These are phyloP conservation scores for Eleusine indica DNA, from an alignment of 176 grass and related monocot genomes.

Conservation along the genomic window DNA sequence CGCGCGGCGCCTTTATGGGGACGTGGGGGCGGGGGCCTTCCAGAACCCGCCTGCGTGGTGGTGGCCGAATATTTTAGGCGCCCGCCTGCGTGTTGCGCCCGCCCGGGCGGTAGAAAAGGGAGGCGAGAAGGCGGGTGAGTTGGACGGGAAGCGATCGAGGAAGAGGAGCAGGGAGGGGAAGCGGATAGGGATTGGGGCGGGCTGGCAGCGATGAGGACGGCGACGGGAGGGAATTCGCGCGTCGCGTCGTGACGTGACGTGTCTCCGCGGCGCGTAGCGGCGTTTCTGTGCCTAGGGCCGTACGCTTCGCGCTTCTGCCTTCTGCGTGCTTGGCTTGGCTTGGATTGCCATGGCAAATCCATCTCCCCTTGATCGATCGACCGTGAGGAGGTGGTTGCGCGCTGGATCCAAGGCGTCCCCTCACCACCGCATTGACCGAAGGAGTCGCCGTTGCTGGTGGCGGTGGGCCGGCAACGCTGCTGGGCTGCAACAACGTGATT, in stretches of 20 bases:
- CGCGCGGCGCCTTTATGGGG: conserved; percentile 22
- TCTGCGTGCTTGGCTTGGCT: too few species aligned
- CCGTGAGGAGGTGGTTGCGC: too few species aligned
- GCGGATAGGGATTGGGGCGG: not conserved
- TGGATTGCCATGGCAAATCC: too few species aligned
- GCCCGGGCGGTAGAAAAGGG: not conserved
- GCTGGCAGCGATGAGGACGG: too few species aligned
- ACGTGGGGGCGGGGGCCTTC: not conserved
- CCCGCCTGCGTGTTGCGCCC: not conserved
- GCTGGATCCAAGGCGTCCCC: not conserved
- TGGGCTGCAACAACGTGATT: not conserved
- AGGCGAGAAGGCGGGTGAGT: not conserved
- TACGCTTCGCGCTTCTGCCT: too few species aligned
- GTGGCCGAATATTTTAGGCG: conserved; percentile 12
- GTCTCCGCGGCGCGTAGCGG: not conserved
- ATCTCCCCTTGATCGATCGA: too few species aligned
- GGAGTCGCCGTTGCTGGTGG: not conserved
- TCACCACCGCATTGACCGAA: not conserved
- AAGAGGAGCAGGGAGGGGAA: not conserved
- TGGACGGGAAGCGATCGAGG: conserved; percentile 28
- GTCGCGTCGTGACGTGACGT: not conserved
- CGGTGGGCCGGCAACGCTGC: not conserved
- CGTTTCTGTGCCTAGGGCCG: too few species aligned
- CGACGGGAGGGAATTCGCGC: not conserved
- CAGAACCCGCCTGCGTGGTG: conserved; percentile 24